Conservation (phyloP, 148 eudicot genomes). For the Rhododendron mucronatum region DNA sequence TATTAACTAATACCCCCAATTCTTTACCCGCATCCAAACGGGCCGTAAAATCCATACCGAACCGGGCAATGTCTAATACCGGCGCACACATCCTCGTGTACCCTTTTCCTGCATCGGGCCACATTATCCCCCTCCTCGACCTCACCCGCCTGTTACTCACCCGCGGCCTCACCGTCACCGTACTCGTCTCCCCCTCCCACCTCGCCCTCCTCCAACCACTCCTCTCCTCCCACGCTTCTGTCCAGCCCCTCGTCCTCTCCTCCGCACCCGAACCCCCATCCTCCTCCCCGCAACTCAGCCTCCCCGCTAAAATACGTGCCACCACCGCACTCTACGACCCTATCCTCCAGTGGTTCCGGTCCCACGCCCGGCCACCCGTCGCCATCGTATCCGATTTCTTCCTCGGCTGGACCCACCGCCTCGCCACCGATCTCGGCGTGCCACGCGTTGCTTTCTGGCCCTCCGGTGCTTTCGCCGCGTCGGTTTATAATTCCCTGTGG, state of each 20-base stretch:
- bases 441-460: slow-evolving; percentile 50
- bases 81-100: slow-evolving; percentile 41
- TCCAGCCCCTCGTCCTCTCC: slow-evolving; percentile 38
- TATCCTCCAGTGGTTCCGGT: slow-evolving; percentile 43
- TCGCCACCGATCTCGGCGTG: slow-evolving; percentile 34
- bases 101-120: slow-evolving; percentile 74
- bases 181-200: slow-evolving; percentile 52
- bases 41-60: too few species aligned
- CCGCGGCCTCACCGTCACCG: slow-evolving; percentile 44
- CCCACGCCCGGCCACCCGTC: slow-evolving; percentile 49
- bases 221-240: slow-evolving; percentile 40
- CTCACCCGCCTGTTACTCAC: slow-evolving; percentile 44
- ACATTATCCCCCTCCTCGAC: slow-evolving; percentile 58
- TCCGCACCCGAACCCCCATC: slow-evolving; percentile 23
- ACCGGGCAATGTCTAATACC: neutral
- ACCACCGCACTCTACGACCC: slow-evolving; percentile 25
- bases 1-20: too few species aligned
- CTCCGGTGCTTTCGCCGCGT: slow-evolving; percentile 18
- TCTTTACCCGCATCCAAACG: too few species aligned
- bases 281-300: slow-evolving; percentile 19
- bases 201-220: slow-evolving; percentile 44
- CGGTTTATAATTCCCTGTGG: slow-evolving; percentile 16
- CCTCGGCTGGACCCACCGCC: slow-evolving; percentile 55
- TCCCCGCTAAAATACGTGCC: neutral
- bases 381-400: slow-evolving; percentile 60